Conservation (phyloP, 345 rosid species). For the Nephelium lappaceum region DNA sequence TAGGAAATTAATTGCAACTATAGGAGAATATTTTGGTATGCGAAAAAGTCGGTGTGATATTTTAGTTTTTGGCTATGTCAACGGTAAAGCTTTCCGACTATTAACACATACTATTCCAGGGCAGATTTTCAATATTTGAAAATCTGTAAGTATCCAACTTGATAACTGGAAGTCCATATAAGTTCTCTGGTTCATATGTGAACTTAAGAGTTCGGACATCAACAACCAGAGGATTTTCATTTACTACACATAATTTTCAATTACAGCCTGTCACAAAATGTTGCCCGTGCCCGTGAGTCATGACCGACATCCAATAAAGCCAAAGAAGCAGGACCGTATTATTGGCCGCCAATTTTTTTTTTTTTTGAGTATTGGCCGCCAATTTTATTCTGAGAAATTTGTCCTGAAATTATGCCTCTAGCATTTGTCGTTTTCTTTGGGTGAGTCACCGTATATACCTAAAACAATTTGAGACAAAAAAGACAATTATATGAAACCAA, state of each 20-base stretch:
- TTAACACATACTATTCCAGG: too few relatives aligned
- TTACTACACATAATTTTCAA: not conserved
- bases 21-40: too few relatives aligned
- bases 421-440: not conserved
- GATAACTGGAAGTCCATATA: too few relatives aligned
- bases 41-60: too few relatives aligned
- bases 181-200: too few relatives aligned
- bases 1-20: too few relatives aligned
- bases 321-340: not conserved
- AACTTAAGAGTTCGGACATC: not conserved
- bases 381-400: not conserved
- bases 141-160: not conserved
- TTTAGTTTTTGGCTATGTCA: too few relatives aligned
- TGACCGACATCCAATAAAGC: not conserved
- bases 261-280: not conserved
- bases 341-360: not conserved
- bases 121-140: too few relatives aligned
- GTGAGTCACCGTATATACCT: not conserved
- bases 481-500: not conserved
- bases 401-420: not conserved
- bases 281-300: too few relatives aligned
- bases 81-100: too few relatives aligned
- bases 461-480: not conserved
- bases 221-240: not conserved
- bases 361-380: not conserved